Evolutionary conservation across 2,329 filamentous ascomycete genomes (phyloP), one percentile per base, ranked within the genome.

Genomic region (Alternaria angustiovoidea): DNA sequence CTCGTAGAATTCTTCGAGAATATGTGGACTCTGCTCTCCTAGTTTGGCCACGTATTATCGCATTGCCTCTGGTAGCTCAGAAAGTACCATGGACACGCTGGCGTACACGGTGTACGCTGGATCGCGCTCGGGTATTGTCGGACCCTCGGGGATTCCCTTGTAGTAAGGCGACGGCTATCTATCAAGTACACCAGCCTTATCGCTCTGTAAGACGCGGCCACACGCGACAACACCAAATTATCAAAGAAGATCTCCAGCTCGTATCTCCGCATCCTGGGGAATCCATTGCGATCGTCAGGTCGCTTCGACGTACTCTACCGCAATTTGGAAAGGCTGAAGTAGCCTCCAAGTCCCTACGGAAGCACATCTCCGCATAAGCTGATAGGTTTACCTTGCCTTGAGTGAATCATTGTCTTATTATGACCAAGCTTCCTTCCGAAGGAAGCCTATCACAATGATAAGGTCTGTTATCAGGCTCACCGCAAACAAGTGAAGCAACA

Each of bases 371-470:
- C 52, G 52, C 28, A 51, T 30, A 34, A 32, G 32, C 43, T 54
- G 57, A 66, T 66, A 63, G 54, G 57, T 56, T 42, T 54, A 38
- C 32, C 46, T 30, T 38, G 34, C 39, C 42, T 39, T 51, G 53
- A 57, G 44, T 30, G 14, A 59, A 53, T 22, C 16, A 28, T 51
- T 41, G 43, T 53, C 59, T 44, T 43, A 51, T 61, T 43, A 51
- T 61, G 47, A 57, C 57, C 47, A 54, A 49, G 8, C 42, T 55
- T 59, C 54, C 38, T 59, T 48, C 67, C 69, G 68, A 71, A 34
- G 64, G 57, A 72, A 69, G 65, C 72, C 65, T 73, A 75, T 75
- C 72, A 61, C 32, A n/a, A 51, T 59, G 67, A 73, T 69, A 72
- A 72, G 67, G 26, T 26, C 44, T 54, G 63, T 69, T 71, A 73